phyloP scores from a whole-genome alignment of 768 basidiomycete species.

The Trametes cingulata region DNA sequence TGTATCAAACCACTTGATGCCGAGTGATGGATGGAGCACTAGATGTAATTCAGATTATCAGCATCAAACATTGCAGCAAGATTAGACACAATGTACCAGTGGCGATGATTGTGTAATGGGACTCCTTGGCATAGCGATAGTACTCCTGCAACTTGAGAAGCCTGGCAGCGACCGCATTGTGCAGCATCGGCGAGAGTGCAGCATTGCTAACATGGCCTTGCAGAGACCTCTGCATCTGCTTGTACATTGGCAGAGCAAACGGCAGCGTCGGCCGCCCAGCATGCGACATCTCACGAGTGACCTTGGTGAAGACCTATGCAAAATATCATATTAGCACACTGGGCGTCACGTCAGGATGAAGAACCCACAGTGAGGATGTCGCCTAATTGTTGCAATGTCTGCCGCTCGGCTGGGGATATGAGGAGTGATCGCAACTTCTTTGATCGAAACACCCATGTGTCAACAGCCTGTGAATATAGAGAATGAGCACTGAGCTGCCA shows the following conservation, averaged over 20 bases:
- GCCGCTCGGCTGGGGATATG: slow-evolving; percentile 20
- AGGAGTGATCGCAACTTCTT: slow-evolving; percentile 16
- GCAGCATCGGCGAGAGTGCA: slow-evolving; percentile 14
- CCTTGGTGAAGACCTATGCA: slow-evolving; percentile 33
- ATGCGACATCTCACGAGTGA: slow-evolving; percentile 32
- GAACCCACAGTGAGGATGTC: background rate
- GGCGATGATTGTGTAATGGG: slow-evolving; percentile 32
- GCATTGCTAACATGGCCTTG: background rate
- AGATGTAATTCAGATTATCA: slow-evolving; percentile 24
- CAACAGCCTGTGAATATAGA: slow-evolving; percentile 35
- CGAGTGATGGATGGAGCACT: slow-evolving; percentile 28
- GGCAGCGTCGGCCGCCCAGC: slow-evolving; percentile 32
- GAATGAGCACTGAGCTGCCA: too few relatives aligned
- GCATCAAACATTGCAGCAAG: background rate
- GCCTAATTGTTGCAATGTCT: background rate
- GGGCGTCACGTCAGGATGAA: background rate
- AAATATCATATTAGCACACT: background rate
- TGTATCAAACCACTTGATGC: slow-evolving; percentile 27
- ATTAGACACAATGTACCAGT: slow-evolving; percentile 32
- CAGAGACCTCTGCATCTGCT: slow-evolving; percentile 29
- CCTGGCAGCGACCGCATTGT: slow-evolving; percentile 24
- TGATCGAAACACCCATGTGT: slow-evolving; percentile 31
- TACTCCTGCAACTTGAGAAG: slow-evolving; percentile 34
- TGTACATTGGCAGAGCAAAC: slow-evolving; percentile 35
- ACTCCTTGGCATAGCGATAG: slow-evolving; percentile 21